Evolutionary conservation across 2,329 filamentous ascomycete species (phyloP), one percentile per base, ranked within the genome.

Genomic region (Stromatinia cepivora): DNA sequence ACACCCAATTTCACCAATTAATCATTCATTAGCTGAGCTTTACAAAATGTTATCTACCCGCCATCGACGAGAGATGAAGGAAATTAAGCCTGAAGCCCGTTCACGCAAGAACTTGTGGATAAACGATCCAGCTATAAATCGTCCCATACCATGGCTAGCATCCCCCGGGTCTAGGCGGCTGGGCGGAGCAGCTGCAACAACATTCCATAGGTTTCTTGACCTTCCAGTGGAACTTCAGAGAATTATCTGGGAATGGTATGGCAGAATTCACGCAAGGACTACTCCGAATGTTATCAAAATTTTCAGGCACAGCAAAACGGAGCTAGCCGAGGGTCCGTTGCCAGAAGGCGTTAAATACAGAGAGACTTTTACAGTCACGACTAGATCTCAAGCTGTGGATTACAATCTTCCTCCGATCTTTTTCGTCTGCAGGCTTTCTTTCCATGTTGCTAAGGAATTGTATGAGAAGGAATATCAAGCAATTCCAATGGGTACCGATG

Each of bases 1-100:
- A 15, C 25, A 20, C 8, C 13, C 7, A n/a, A 1, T 48, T 13
- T n/a, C 31, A 11, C 11, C 13, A 11, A 7, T 11, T 11, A 20
- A 36, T 0, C 2, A n/a, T 1, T 48, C 10, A 8, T 1, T 17
- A 6, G 9, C 2, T 48, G 11, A 4, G 20, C 3, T 4, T 6
- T 3, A 11, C 22, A 28, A 6, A 20, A 25, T 17, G 31, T 17
- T 5, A 39, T 1, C 2, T 1, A 0, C 4, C 15, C 13, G 0
- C 39, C 13, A 4, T 42, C 39, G 13, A 42, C 39, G 39, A 17
- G 13, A 42, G 39, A 42, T 42, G 39, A 42, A 15, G 39, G 13
- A 42, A 42, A 42, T 42, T 13, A 42, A 17, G 39, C 0, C 6
- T 15, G 10, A 17, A 17, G 13, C 4, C 3, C 11, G 39, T 42